Base-by-base conservation (phyloP, 2,329 filamentous ascomycete genomes). In the Hymenotorrendiella dingleyae region DNA sequence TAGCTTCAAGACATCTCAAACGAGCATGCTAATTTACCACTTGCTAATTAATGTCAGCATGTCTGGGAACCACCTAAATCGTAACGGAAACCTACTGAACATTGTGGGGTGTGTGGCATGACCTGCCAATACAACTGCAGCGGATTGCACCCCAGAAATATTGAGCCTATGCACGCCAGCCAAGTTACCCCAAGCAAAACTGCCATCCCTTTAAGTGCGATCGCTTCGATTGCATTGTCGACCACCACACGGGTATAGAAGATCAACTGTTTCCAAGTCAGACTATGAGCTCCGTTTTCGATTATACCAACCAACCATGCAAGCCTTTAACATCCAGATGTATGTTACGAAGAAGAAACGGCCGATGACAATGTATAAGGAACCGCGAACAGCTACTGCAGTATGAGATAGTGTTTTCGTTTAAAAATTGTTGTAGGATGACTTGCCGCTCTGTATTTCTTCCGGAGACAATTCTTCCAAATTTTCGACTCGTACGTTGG, bases 271-370 rank as follows among this genome's bases (percentile, higher is more conserved):
- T 52, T 3, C 49, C 36, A 24, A 54, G 29, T 53, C 54, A 22
- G 17, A 12, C 8, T 17, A 22, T 7, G 40, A 24, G 19, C 29
- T 17, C 4, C 8, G n/a, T n/a, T 9, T 27, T 14, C 6, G 33
- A 42, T n/a, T n/a, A n/a, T 4, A 36, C 33, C 19, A 30, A 28
- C 45, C 4, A 21, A 57, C 55, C 30, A 59, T 46, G 39, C 56
- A 59, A 11, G 21, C 41, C 42, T 59, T 57, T 37, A 55, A 24
- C 12, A 24, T 28, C 56, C 56, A 59, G 7, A 56, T 44, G 35
- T 53, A 59, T 3, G 47, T 45, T 10, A 51, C n/a, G 28, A 51
- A 52, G 22, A 47, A 43, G 6, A 43, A 10, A n/a, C 49, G 45
- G 9, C 45, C 48, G 19, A 52, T 26, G 9, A 56, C 30, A 4